phyloP scores from a whole-genome alignment of 129 eudicot species.

The Escallonia herrerae region DNA sequence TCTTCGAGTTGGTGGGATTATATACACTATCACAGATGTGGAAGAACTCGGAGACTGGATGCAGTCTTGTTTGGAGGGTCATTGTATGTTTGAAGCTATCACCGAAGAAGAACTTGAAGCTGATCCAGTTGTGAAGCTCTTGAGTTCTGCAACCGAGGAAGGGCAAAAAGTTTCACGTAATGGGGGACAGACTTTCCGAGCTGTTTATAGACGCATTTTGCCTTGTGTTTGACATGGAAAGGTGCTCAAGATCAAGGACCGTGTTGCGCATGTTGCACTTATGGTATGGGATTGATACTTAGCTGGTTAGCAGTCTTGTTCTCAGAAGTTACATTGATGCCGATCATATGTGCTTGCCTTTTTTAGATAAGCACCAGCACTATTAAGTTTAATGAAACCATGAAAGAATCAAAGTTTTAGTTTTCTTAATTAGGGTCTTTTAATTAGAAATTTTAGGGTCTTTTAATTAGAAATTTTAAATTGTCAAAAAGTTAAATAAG shows the following conservation, averaged over 20 bases:
- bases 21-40: conserved; percentile 91
- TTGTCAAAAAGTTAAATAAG: too few relatives aligned
- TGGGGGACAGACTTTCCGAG: conserved; percentile 77
- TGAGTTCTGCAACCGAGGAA: conserved; percentile 87
- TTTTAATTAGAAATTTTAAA: too few relatives aligned
- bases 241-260: neutral
- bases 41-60: conserved; percentile 99
- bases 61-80: conserved; percentile 69
- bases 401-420: too few relatives aligned
- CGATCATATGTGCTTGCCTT: too few relatives aligned
- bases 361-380: too few relatives aligned
- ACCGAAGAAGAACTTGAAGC: conserved; percentile 57
- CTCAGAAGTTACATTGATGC: too few relatives aligned
- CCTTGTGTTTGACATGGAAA: conserved; percentile 14
- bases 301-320: too few relatives aligned
- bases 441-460: too few relatives aligned
- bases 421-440: too few relatives aligned
- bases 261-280: neutral
- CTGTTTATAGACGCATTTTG: conserved; percentile 63
- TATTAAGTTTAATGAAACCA: too few relatives aligned
- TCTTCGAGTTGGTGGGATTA: conserved; percentile 71
- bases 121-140: conserved; percentile 74
- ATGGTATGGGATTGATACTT: neutral
- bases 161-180: conserved; percentile 89
- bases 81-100: conserved; percentile 75